These are phyloP conservation scores for Coniochaeta prunicola DNA, from an alignment of 2,329 filamentous ascomycete genomes.

Conservation along the genomic window DNA sequence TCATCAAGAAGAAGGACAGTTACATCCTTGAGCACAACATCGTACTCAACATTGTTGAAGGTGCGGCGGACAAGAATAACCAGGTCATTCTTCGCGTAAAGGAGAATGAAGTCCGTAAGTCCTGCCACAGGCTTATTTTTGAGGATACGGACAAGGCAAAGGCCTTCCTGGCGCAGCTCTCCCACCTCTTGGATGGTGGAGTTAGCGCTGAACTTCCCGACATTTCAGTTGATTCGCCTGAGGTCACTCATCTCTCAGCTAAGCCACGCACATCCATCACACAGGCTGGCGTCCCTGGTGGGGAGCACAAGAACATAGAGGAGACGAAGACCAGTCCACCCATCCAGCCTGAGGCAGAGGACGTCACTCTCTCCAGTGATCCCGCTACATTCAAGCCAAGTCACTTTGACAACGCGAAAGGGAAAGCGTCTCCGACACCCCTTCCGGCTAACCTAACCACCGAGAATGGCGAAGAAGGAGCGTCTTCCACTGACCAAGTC, in stretches of 20 bases:
- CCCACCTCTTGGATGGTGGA: not conserved
- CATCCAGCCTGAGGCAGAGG: not conserved
- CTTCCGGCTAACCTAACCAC: not conserved
- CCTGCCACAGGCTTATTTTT: not conserved
- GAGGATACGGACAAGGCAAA: not conserved
- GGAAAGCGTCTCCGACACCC: not conserved
- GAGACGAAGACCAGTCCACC: not conserved
- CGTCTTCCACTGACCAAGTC: not conserved
- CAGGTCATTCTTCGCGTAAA: not conserved
- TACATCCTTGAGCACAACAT: not conserved
- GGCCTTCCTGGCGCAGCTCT: not conserved
- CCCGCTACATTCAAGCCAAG: not conserved
- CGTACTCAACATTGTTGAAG: not conserved
- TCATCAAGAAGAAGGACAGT: not conserved
- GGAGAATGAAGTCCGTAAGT: not conserved
- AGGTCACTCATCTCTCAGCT: not conserved
- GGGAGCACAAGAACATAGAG: not conserved
- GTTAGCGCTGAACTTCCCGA: not conserved
- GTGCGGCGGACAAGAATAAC: not conserved
- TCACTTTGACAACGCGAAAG: not conserved
- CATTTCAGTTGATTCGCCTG: not conserved
- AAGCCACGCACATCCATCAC: not conserved
- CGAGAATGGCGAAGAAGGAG: not conserved
- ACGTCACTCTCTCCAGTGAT: not conserved
- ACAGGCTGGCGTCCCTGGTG: not conserved